Evolutionary conservation across 2,329 filamentous ascomycete genomes (phyloP), one percentile per base, ranked within the genome.

Genomic region (Penicillium sp.): DNA sequence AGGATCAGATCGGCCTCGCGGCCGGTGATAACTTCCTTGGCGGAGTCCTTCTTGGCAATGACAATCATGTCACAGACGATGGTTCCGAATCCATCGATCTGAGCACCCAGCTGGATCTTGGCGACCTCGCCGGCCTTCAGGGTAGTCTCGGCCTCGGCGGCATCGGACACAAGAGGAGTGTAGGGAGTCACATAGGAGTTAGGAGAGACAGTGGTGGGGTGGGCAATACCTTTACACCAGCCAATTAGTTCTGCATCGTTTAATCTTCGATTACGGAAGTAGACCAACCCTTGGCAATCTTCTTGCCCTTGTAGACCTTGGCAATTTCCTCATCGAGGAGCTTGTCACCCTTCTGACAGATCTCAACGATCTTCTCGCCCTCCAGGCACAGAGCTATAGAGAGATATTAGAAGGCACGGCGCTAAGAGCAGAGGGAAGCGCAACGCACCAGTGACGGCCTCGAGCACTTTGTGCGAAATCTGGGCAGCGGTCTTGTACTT

Each of bases 301-400:
- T 97, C 83, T 97, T 97, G 76, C 92, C 92, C 74, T 95, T 92
- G 84, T 94, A 99, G 68, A 99, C 92, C 81, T 97, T 97, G 70
- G 83, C 76, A 50, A 96, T 82, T 77, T 97, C 94, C 69, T 96
- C 92, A 61, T 94, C 91, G 60, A 99, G 82, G 56, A 99, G 82
- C 81, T 92, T 88, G 79, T 99, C 94, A 64, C 94, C 94, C 80
- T 92, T 86, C 80, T 96, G 87, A 80, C 94, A 99, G 75, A 99
- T 84, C 66, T 90, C 86, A 65, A 97, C 83, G 68, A 97, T 90
- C 82, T 95, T 96, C 75, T 87, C 89, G 65, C 90, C 92, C 58
- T 92, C 88, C 55, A 89, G 81, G 71, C 90, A 83, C 79, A 80
- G 82, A 77, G 79, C 82, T 84, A 65, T 30, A 40, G 18, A 33